These are phyloP conservation scores for Magnolia sinica DNA, from an alignment of 164 flowering plant genomes.

Conservation along the genomic window DNA sequence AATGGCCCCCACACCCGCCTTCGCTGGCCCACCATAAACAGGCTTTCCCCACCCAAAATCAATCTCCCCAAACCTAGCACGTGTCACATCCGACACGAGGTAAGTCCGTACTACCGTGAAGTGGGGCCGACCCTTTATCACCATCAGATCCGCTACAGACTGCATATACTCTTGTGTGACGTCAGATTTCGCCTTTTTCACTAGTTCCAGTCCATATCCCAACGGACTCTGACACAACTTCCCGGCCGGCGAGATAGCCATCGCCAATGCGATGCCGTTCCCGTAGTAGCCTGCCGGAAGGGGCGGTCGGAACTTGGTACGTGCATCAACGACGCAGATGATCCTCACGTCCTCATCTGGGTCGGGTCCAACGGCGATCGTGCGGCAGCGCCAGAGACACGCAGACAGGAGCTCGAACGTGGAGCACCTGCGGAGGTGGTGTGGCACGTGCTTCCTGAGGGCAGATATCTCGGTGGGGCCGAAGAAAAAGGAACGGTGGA, in stretches of 20 bases:
- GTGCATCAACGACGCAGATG: slow-evolving; percentile 12
- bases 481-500: slow-evolving; percentile 25
- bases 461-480: slow-evolving; percentile 17
- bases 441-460: slow-evolving; percentile 10
- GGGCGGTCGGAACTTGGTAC: slow-evolving; percentile 3
- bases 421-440: slow-evolving; percentile 8
- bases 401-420: slow-evolving; percentile 25
- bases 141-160: slow-evolving; percentile 28
- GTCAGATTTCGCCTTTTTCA: slow-evolving; percentile 17
- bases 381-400: slow-evolving; percentile 32
- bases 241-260: slow-evolving; percentile 13
- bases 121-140: slow-evolving; percentile 24
- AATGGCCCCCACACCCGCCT: slow-evolving; percentile 38
- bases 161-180: slow-evolving; percentile 28
- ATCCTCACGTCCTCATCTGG: slow-evolving; percentile 23
- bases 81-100: slow-evolving; percentile 45
- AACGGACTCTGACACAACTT: slow-evolving; percentile 15
- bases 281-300: slow-evolving; percentile 31
- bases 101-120: slow-evolving; percentile 30
- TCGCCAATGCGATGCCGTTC: slow-evolving; percentile 17
- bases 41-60: slow-evolving; percentile 68
- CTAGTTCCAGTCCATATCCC: slow-evolving; percentile 19
- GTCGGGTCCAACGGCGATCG: slow-evolving; percentile 18
- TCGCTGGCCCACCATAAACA: slow-evolving; percentile 46
- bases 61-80: slow-evolving; percentile 38